Conservation (phyloP, 1,139 yeast genomes). For the Nakaseomyces kungkrabaensis region DNA sequence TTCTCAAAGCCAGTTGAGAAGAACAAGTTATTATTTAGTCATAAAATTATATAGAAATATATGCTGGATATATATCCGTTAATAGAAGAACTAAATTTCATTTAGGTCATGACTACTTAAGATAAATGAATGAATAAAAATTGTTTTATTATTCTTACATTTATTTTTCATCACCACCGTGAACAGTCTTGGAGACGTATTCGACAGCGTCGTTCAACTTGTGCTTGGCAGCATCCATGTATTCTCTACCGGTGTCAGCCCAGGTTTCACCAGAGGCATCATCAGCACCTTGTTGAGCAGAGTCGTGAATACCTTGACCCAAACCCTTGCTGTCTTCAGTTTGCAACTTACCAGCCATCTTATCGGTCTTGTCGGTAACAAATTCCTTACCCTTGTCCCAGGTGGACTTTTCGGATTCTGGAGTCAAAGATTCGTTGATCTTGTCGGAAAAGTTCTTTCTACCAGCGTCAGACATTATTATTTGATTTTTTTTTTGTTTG, state of each 20-base stretch:
- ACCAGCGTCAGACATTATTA: constrained; percentile 59
- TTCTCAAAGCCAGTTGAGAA: not conserved
- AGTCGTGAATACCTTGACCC: constrained; percentile 58
- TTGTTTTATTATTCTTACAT: not conserved
- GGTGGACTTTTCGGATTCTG: constrained; percentile 60
- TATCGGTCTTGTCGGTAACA: constrained; percentile 58
- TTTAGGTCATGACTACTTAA: not conserved
- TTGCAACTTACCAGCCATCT: constrained; percentile 45
- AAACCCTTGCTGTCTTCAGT: constrained; percentile 62
- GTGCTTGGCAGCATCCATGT: constrained; percentile 54
- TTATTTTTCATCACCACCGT: constrained; percentile 42
- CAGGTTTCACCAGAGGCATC: constrained; percentile 38
- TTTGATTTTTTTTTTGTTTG: constrained; percentile 6
- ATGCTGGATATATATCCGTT: not conserved
- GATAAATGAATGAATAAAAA: no score
- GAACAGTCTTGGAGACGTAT: constrained; percentile 46
- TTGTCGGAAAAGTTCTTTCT: constrained; percentile 71
- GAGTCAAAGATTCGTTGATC: constrained; percentile 55
- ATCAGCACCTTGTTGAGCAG: constrained; percentile 40
- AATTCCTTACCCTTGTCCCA: constrained; percentile 62
- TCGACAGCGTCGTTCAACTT: constrained; percentile 50
- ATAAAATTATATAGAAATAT: not conserved
- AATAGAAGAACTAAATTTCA: not conserved
- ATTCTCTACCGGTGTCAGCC: constrained; percentile 49
- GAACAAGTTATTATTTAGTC: not conserved